These are phyloP conservation scores for Coniosporium tulheliwenetii DNA, from an alignment of 2,329 filamentous ascomycete species.

Conservation along the genomic window DNA sequence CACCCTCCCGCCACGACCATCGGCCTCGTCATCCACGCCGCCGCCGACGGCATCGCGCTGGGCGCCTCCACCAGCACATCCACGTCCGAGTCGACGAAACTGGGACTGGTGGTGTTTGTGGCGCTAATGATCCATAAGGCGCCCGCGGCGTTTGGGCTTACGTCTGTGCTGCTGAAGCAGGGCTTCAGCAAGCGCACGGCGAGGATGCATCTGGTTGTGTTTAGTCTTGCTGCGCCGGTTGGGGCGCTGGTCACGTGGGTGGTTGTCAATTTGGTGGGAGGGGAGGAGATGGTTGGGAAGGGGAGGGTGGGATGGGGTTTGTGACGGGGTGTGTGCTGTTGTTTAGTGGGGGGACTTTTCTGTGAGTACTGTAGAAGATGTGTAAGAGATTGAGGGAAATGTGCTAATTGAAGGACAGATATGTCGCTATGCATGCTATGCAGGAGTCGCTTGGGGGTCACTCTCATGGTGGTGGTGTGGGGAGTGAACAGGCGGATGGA, in stretches of 20 bases:
- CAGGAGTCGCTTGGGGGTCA: slow-evolving; percentile 44
- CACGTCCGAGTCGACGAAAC: slow-evolving; percentile 52
- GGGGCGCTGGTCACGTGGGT: slow-evolving; percentile 76
- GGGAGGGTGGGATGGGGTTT: slow-evolving; percentile 45
- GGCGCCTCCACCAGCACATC: slow-evolving; percentile 58
- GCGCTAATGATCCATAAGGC: slow-evolving; percentile 98
- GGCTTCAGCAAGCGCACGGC: slow-evolving; percentile 77
- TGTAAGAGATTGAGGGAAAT: neutral
- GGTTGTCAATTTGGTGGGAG: slow-evolving; percentile 57
- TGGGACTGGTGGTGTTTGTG: slow-evolving; percentile 85
- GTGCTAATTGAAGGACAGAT: slow-evolving; percentile 35
- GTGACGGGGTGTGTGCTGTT: slow-evolving; percentile 84
- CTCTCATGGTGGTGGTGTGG: no score
- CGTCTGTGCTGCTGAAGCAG: slow-evolving; percentile 77
- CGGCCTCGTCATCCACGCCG: slow-evolving; percentile 89
- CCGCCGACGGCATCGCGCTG: slow-evolving; percentile 88
- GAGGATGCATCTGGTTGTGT: slow-evolving; percentile 72
- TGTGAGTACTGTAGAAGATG: slow-evolving; percentile 42
- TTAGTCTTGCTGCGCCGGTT: slow-evolving; percentile 77
- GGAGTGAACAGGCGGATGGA: no score
- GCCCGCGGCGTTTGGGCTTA: slow-evolving; percentile 86
- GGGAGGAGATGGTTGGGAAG: slow-evolving; percentile 34
- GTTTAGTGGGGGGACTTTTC: slow-evolving; percentile 91
- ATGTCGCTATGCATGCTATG: slow-evolving; percentile 98
- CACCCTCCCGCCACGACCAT: slow-evolving; percentile 45